Base-by-base conservation (phyloP, 352 stramenopile species). In the Halophytophthora polymorphica region DNA sequence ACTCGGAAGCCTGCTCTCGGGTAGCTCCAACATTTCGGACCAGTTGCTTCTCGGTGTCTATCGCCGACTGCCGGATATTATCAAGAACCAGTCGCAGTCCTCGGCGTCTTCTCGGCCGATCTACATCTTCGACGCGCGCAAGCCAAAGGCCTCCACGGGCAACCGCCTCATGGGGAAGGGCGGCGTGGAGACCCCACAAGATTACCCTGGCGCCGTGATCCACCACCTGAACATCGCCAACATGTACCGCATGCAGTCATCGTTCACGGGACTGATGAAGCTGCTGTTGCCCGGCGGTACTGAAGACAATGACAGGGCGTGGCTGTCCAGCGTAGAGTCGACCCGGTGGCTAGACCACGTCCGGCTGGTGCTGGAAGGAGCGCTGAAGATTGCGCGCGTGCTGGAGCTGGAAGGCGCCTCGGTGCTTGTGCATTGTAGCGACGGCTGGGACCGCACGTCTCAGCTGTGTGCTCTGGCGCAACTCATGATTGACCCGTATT, bases 231-330 rank as follows among this genome's bases (percentile, higher is more conserved):
- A 96, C 45, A 97, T 98, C 46, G 74, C 83, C 14, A 97, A 98
- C 67, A 98, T 98, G 76, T 96, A 98, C 56, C 88, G 81, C 2
- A 94, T 98, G 78, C 82, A 92, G 56, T 88, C 80, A 42, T 85
- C 83, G 17, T 85, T 83, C 39, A 66, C 77, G 53, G 69, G 71
- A 7, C 43, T 94, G 8, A 63, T 90, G 46, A 92, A 92, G 58
- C 59, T 94, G 11, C 61, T 88, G 19, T 43, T 90, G 17, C 76
- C 78, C 35, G 73, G 74, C 23, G 77, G 77, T 25, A 52, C 77
- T 19, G 77, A 88, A 1, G 81, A 91, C 47, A 68, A 71, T 19
- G 81, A 90, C 39, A 78, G 81, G 41, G 69, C 74, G 10, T 95
- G 76, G 73, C 49, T 84, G 47, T 71, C 83, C 3, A 86, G 67